phyloP scores from a whole-genome alignment of 179 eudicot species.

The Amaranthus tricolor region DNA sequence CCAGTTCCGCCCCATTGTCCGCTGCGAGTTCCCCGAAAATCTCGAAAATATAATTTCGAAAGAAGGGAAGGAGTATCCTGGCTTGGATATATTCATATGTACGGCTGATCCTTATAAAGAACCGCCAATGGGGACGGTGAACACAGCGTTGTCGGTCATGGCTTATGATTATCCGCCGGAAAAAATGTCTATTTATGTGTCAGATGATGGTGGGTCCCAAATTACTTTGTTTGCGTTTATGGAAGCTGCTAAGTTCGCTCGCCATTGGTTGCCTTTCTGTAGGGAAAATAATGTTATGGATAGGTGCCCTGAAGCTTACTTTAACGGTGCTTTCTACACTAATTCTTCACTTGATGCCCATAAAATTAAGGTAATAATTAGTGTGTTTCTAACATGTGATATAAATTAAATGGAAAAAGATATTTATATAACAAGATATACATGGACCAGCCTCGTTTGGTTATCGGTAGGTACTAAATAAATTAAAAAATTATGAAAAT shows the following conservation, averaged over 20 bases:
- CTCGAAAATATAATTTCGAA: constrained; percentile 20
- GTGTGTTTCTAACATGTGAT: background rate
- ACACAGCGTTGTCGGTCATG: constrained; percentile 84
- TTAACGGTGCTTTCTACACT: constrained; percentile 20
- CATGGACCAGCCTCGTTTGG: too few relatives aligned
- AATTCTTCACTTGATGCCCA: constrained; percentile 20
- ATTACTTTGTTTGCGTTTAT: constrained; percentile 66
- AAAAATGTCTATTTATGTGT: constrained; percentile 70
- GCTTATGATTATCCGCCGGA: constrained; percentile 72
- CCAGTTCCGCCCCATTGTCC: constrained; percentile 50
- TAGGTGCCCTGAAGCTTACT: constrained; percentile 65
- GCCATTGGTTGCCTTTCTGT: constrained; percentile 71
- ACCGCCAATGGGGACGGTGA: constrained; percentile 74
- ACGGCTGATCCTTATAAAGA: constrained; percentile 85
- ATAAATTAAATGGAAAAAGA: too few relatives aligned
- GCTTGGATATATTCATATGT: constrained; percentile 70
- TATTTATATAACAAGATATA: too few relatives aligned
- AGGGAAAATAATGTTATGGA: constrained; percentile 42
- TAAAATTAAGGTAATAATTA: constrained; percentile 48
- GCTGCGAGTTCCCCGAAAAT: constrained; percentile 46
- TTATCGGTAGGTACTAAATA: too few relatives aligned
- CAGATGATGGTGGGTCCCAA: constrained; percentile 91
- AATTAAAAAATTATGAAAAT: too few relatives aligned
- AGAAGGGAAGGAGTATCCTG: constrained; percentile 30
- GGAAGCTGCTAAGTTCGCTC: constrained; percentile 72